These are phyloP conservation scores for Suillus ampliporus DNA, from an alignment of 768 basidiomycete species.

Conservation along the genomic window DNA sequence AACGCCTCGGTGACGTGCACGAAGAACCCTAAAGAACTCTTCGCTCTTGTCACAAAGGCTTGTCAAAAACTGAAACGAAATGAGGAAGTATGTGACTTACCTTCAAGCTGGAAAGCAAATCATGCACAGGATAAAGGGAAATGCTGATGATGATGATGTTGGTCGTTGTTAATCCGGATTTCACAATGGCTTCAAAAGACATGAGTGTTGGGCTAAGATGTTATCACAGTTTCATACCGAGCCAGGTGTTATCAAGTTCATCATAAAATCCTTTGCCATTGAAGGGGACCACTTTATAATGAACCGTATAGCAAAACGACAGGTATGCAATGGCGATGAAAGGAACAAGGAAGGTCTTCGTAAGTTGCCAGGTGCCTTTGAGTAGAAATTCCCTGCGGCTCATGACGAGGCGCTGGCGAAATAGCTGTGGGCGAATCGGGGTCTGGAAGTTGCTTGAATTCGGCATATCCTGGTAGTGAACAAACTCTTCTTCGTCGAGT, in stretches of 20 bases:
- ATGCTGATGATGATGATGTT: slow-evolving; percentile 35
- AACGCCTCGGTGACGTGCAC: slow-evolving; percentile 9
- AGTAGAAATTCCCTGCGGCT: neutral
- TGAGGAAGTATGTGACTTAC: slow-evolving; percentile 14
- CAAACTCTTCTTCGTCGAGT: neutral
- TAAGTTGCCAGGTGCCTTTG: neutral
- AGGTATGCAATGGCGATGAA: slow-evolving; percentile 17
- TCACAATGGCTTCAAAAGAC: slow-evolving; percentile 29
- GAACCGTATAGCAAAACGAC: slow-evolving; percentile 25
- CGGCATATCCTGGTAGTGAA: neutral
- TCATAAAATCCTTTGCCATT: slow-evolving; percentile 27
- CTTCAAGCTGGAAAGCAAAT: slow-evolving; percentile 23
- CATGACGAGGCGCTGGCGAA: neutral
- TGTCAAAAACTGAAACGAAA: neutral
- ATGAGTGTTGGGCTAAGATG: neutral
- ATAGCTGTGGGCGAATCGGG: neutral
- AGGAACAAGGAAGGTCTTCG: slow-evolving; percentile 14
- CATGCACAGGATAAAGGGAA: slow-evolving; percentile 29
- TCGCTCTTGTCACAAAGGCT: slow-evolving; percentile 22
- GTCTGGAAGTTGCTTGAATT: neutral
- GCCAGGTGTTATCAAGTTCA: slow-evolving; percentile 17
- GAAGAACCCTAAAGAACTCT: slow-evolving; percentile 33
- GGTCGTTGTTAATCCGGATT: slow-evolving; percentile 33
- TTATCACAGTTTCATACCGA: slow-evolving; percentile 17
- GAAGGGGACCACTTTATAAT: slow-evolving; percentile 29